Base-by-base conservation (phyloP, 805 yeast genomes). In the Candida pseudofarinosa region DNA sequence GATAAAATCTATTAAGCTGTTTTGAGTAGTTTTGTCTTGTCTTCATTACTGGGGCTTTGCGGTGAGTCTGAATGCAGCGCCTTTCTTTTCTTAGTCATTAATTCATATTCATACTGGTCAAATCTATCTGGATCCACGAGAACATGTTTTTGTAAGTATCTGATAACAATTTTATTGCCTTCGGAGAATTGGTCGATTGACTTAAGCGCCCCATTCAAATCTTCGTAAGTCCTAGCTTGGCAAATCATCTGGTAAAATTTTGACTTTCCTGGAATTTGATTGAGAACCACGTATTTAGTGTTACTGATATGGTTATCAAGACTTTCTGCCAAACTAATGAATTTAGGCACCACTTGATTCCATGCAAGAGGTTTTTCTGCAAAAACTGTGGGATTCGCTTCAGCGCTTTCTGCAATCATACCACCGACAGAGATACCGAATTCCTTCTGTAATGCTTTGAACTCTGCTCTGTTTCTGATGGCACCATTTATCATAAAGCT, bases 341-440 rank as follows among this genome's bases (percentile, higher is more conserved):
- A 87, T 47, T 87, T 84, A 37, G 68, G 70, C 8, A 79, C 72
- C 8, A 77, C 64, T 19, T 67, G 57, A 19, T 63, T 69, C 86
- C 91, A 86, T 0, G 76, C 67, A 37, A 73, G 58, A 3, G 76
- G 74, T 0, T 54, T 49, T 5, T 59, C 55, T 23, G 61, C 60
- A 59, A 93, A 93, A 32, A 87, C 82, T 1, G 95, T 74, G 5
- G 96, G 93, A 57, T 93, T 90, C 4, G 75, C 57, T 63, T 93
- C 98, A 0, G 97, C 98, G 23, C 81, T 80, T 26, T 88, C 84
- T 1, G 97, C 99, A 54, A 90, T 81, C 99, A 93, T 91, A 4
- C 88, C 90, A 3, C 98, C 96, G n/a, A 84, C 50, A 7, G 55
- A 65, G 40, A 77, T 77, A 1, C 74, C 73, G 0, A 82, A 77